These are phyloP conservation scores for Melaleuca quinquenervia DNA, from an alignment of 345 rosid species.

Conservation along the genomic window DNA sequence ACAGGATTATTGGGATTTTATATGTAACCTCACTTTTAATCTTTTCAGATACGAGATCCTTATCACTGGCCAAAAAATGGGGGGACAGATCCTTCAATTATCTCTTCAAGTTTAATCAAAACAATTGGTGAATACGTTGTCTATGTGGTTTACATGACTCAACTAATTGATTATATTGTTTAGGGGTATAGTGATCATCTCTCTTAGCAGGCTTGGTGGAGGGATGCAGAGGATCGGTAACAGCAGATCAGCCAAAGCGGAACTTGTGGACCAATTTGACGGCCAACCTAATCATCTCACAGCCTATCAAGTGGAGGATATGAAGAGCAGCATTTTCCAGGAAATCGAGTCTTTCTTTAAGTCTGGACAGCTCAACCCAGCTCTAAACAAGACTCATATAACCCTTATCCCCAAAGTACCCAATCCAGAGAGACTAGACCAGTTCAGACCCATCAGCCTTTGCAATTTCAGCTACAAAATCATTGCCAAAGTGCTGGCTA, in stretches of 20 bases:
- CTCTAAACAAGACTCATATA: too few species aligned
- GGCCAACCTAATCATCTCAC: too few species aligned
- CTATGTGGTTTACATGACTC: background rate
- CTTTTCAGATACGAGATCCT: background rate
- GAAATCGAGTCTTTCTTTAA: too few species aligned
- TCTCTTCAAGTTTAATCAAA: background rate
- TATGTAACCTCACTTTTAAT: background rate
- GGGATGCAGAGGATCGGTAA: background rate
- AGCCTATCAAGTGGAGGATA: too few species aligned
- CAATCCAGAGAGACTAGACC: too few species aligned
- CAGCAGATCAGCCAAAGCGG: background rate
- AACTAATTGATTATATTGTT: background rate
- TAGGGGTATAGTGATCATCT: background rate
- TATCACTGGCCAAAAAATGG: background rate
- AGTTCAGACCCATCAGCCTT: too few species aligned
- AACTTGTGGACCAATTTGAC: background rate
- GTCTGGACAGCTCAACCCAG: too few species aligned
- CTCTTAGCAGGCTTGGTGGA: background rate
- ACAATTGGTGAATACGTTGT: background rate
- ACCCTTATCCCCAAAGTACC: too few species aligned
- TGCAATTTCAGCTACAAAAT: too few species aligned
- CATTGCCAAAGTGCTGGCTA: too few species aligned
- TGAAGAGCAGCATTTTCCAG: too few species aligned
- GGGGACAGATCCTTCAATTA: background rate
- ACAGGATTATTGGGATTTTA: background rate